These are phyloP conservation scores for Nicotiana benthamiana DNA, from an alignment of 257 asterid genomes.

Conservation along the genomic window DNA sequence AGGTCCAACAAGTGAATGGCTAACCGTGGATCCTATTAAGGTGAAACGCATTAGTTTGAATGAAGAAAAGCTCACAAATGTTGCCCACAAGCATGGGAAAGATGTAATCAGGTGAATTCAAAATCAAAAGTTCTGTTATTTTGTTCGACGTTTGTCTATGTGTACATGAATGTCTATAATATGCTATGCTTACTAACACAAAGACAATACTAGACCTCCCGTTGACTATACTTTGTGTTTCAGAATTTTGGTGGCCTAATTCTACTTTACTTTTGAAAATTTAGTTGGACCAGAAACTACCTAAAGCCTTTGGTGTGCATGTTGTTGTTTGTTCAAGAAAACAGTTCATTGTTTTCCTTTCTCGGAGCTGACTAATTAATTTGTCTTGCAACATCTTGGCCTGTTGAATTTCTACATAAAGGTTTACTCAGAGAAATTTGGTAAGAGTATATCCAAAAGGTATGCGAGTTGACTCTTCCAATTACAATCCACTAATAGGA, in stretches of 20 bases:
- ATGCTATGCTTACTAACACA: not conserved
- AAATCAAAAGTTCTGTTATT: not conserved
- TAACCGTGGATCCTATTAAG: slow-evolving; percentile 28
- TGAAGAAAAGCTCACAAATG: slow-evolving; percentile 70
- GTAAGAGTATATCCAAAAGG: slow-evolving; percentile 78
- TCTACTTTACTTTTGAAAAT: not conserved
- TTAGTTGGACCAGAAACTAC: not conserved
- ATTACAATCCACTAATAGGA: slow-evolving; percentile 65
- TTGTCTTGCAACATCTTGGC: not conserved
- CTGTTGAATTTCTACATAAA: slow-evolving; percentile 8
- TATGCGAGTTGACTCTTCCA: slow-evolving; percentile 67
- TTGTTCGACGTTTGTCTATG: not conserved
- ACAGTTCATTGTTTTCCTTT: not conserved
- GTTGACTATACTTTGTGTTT: not conserved
- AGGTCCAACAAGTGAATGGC: slow-evolving; percentile 56
- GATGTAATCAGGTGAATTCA: slow-evolving; percentile 47
- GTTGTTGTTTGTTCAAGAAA: not conserved
- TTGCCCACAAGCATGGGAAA: slow-evolving; percentile 50
- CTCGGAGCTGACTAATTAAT: not conserved
- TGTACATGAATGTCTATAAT: not conserved
- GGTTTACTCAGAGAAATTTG: slow-evolving; percentile 70
- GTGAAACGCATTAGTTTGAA: slow-evolving; percentile 70
- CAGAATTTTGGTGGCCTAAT: not conserved
- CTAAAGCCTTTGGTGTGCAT: not conserved
- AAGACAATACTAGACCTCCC: not conserved